A percentile compares a stretch with the other conserved stretches of the same genome.
These are phyloP conservation scores for Debaryomyces hansenii DNA, from an alignment of 805 yeast genomes.

Conservation along the genomic window DNA sequence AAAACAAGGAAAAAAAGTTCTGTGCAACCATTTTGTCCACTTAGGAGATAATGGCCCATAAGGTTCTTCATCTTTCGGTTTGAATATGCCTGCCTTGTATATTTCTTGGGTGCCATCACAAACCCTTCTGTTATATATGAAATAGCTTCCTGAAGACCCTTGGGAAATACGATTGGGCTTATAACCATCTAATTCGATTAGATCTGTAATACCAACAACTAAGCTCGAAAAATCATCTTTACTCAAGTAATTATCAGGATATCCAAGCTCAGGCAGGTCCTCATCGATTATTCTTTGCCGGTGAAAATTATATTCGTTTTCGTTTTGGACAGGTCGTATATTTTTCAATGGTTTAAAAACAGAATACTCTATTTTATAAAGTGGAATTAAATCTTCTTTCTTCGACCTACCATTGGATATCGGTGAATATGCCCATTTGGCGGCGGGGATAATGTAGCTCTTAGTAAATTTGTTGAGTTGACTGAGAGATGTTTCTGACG, in stretches of 20 bases:
- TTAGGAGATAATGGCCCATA: constrained; percentile 77
- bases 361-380: constrained; percentile 35
- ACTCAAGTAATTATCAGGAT: constrained; percentile 23
- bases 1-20: constrained; percentile 74
- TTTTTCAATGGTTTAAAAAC: constrained; percentile 25
- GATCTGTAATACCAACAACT: constrained; percentile 43
- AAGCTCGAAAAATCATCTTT: constrained; percentile 33
- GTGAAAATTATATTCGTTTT: constrained; percentile 17
- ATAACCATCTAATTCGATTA: constrained; percentile 44
- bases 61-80: constrained; percentile 80
- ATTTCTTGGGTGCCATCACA: constrained; percentile 7
- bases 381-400: constrained; percentile 1
- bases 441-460: constrained; percentile 25
- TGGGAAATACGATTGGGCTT: constrained; percentile 55
- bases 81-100: constrained; percentile 58
- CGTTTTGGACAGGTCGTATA: constrained; percentile 14
- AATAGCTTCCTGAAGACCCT: constrained; percentile 74
- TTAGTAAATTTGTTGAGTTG: constrained; percentile 19
- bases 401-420: constrained; percentile 7
- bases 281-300: constrained; percentile 14
- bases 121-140: constrained; percentile 35
- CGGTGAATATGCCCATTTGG: constrained; percentile 33
- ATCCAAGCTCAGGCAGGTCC: constrained; percentile 9
- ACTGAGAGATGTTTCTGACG: constrained; percentile 9
- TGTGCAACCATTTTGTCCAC: constrained; percentile 77